Base-by-base conservation (phyloP, 2,329 filamentous ascomycete genomes). In the Salinomyces thailandicus region DNA sequence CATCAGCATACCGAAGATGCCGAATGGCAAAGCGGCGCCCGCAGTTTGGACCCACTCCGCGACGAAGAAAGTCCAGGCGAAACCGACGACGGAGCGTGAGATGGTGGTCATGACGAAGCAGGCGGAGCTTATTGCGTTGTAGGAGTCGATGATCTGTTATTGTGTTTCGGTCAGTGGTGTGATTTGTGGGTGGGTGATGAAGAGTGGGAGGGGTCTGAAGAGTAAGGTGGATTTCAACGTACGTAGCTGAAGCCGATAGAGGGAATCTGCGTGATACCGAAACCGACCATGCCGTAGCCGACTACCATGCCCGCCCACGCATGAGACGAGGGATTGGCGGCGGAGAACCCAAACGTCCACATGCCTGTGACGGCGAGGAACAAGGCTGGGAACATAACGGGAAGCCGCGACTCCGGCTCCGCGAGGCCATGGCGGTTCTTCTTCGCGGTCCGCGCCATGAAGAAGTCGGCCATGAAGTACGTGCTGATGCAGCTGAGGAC, bases 31-130 rank as follows among this genome's bases (percentile, higher is more conserved):
- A 0, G 69, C 62, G 1, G 62, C 45, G 0, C 71, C 71, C 0
- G 48, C 51, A 0, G 53, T 32, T 1, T 54, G 45, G 0, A 71
- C 58, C 71, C 70, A 75, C 3, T 62, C 54, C 2, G 61, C 61
- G 0, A 68, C 64, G 30, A 74, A 73, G 37, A 72, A 72, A 0
- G 67, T 69, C 69, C 70, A 75, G 0, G 67, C 62, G 44, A 74
- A 74, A 1, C 63, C 60, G 6, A 75, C 62, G 4, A 72, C 51
- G 8, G 67, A 60, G 3, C 70, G 60, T 12, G 67, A 51, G 19
- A 64, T 64, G 1, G 69, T 71, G 0, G 73, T 63, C 34, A 69
- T 65, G 9, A 70, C 67, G 44, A 75, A 73, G 46, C 69, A 73
- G 43, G 74, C 69, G 1, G 63, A 64, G 0, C 66, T 63, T 1